Conservation (phyloP, 2,329 filamentous ascomycete species). For the Hypoxylon sp. region DNA sequence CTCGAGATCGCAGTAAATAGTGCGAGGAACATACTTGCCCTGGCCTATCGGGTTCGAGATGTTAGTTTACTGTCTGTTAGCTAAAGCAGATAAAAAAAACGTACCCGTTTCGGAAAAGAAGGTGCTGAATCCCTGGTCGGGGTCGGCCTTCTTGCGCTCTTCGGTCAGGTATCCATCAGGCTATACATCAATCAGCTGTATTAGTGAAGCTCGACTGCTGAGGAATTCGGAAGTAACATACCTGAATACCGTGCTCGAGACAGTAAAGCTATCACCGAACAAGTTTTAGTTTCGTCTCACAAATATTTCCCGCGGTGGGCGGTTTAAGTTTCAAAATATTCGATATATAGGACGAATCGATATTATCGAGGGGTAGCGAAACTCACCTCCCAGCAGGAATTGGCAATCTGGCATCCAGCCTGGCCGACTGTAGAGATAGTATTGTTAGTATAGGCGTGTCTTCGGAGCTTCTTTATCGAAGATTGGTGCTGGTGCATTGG, state of each 20-base stretch:
- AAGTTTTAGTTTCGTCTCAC: conserved; percentile 31
- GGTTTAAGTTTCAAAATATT: conserved; percentile 22
- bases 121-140: conserved; percentile 98
- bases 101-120: conserved; percentile 99
- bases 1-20: conserved; percentile 99
- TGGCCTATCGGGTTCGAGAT: conserved; percentile 70
- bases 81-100: conserved; percentile 19
- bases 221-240: conserved; percentile 61
- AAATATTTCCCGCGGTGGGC: conserved; percentile 42
- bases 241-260: conserved; percentile 99
- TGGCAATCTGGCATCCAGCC: conserved; percentile 99
- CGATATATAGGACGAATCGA: conserved; percentile 21
- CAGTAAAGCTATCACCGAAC: conserved; percentile 85
- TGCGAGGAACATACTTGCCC: conserved; percentile 98
- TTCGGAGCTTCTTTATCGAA: conserved; percentile 37
- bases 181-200: conserved; percentile 61
- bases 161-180: conserved; percentile 99
- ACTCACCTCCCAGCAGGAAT: conserved; percentile 99
- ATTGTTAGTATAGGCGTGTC: conserved; percentile 62
- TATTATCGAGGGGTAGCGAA: conserved; percentile 27
- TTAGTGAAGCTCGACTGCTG: conserved; percentile 43
- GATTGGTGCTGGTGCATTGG: conserved; percentile 30
- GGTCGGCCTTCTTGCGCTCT: conserved; percentile 92
- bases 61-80: conserved; percentile 30
- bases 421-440: conserved; percentile 84